Percentiles rank a stretch among this genome's conserved stretches.
Conservation (phyloP, 2,329 filamentous ascomycete species). For the Dactylellina drechsleri region DNA sequence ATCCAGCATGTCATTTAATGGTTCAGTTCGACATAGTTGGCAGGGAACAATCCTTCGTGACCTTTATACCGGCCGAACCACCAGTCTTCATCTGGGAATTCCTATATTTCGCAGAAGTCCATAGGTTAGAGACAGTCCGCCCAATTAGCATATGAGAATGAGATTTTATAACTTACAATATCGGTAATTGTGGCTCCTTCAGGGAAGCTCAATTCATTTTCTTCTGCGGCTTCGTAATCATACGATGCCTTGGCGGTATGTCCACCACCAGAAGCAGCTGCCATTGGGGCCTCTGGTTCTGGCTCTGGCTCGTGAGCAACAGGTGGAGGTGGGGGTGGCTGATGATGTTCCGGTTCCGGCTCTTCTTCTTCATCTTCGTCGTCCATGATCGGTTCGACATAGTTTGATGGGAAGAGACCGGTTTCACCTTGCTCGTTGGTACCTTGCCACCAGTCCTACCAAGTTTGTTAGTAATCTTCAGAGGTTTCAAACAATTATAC, state of each 20-base stretch:
- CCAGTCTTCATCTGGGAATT: constrained; percentile 99
- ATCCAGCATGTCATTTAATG: constrained; percentile 42
- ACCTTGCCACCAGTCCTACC: constrained; percentile 93
- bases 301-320: constrained; percentile 59
- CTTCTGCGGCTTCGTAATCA: constrained; percentile 96
- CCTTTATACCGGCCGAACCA: constrained; percentile 91
- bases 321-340: constrained; percentile 49
- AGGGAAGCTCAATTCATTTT: constrained; percentile 86
- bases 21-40: constrained; percentile 74
- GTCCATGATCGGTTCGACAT: constrained; percentile 73
- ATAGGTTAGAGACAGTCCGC: background rate
- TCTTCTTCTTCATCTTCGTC: constrained; percentile 60
- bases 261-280: constrained; percentile 61
- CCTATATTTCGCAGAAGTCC: constrained; percentile 65
- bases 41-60: constrained; percentile 82
- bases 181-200: constrained; percentile 84
- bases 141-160: background rate
- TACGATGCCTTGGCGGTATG: constrained; percentile 85
- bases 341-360: constrained; percentile 38
- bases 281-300: constrained; percentile 60
- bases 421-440: constrained; percentile 84
- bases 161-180: constrained; percentile 69
- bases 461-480: constrained; percentile 9
- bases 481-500: background rate
- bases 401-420: constrained; percentile 96